phyloP scores from a whole-genome alignment of 2,329 filamentous ascomycete species.

The Endothia cerciana region DNA sequence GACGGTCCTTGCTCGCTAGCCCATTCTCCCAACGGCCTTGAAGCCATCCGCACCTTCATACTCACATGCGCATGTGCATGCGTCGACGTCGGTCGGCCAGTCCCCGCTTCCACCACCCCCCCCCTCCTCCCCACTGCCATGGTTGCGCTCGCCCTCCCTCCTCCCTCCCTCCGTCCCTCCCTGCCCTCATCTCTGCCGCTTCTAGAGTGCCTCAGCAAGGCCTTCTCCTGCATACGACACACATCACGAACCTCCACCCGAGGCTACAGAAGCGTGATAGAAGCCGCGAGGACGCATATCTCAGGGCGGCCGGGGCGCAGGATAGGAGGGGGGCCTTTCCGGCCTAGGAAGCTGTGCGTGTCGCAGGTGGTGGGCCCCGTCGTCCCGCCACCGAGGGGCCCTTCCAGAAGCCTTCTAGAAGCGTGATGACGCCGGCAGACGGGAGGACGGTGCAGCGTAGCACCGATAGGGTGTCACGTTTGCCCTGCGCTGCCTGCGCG shows the following conservation, averaged over 20 bases:
- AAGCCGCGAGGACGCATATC: conserved; percentile 6
- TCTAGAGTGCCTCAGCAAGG: neutral
- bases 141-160: no score
- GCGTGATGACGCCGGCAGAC: conserved; percentile 14
- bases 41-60: neutral
- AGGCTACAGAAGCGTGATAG: conserved; percentile 21
- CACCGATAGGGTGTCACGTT: conserved; percentile 11
- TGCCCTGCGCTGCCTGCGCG: neutral
- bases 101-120: neutral
- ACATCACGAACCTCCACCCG: neutral
- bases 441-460: conserved; percentile 21
- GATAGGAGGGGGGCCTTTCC: conserved; percentile 17
- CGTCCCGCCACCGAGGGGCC: neutral
- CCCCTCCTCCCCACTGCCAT: no score
- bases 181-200: neutral
- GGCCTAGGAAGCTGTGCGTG: conserved; percentile 20
- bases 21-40: neutral
- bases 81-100: neutral
- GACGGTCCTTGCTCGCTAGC: neutral
- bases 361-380: neutral
- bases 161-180: neutral
- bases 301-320: neutral
- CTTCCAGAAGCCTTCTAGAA: conserved; percentile 17
- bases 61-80: neutral
- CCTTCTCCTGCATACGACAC: conserved; percentile 5